Evolutionary conservation across 495 filamentous ascomycete genomes (phyloP).

Genomic region (Penicillium paradoxum): DNA sequence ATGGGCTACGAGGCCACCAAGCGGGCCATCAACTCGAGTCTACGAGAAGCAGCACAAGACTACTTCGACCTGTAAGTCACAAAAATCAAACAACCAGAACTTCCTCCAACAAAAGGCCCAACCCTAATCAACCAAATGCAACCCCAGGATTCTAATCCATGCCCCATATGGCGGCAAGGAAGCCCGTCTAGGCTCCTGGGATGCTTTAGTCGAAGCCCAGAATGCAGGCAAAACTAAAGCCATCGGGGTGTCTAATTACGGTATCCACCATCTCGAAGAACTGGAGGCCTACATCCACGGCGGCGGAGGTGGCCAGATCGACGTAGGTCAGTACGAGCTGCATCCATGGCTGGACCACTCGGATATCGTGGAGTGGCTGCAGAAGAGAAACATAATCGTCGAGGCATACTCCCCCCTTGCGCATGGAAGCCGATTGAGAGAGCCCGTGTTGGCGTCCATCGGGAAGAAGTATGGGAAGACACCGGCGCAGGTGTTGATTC

Average conservation of each 20-base stretch:
- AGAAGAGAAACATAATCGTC: conserved; percentile 60
- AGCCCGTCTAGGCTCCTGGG: conserved; percentile 44
- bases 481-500: conserved; percentile 70
- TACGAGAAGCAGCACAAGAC: conserved; percentile 34
- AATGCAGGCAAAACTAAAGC: conserved; percentile 44
- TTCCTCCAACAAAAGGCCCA: background rate
- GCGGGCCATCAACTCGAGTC: conserved; percentile 28
- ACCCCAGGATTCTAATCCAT: conserved; percentile 45
- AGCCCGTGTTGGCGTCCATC: conserved; percentile 52
- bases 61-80: conserved; percentile 62
- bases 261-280: conserved; percentile 52
- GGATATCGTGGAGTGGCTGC: conserved; percentile 74
- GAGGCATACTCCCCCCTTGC: conserved; percentile 80
- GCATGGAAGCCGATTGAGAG: conserved; percentile 57
- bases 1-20: conserved; percentile 48
- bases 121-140: background rate
- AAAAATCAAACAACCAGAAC: background rate
- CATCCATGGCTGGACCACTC: conserved; percentile 76
- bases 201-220: conserved; percentile 49
- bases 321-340: conserved; percentile 81
- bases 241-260: conserved; percentile 54
- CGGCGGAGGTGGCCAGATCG: conserved; percentile 69
- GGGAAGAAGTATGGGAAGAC: conserved; percentile 69
- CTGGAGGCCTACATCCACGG: conserved; percentile 68
- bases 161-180: conserved; percentile 51